Conservation (phyloP, 2,329 filamentous ascomycete species). For the Exutisphaerella laricina region DNA sequence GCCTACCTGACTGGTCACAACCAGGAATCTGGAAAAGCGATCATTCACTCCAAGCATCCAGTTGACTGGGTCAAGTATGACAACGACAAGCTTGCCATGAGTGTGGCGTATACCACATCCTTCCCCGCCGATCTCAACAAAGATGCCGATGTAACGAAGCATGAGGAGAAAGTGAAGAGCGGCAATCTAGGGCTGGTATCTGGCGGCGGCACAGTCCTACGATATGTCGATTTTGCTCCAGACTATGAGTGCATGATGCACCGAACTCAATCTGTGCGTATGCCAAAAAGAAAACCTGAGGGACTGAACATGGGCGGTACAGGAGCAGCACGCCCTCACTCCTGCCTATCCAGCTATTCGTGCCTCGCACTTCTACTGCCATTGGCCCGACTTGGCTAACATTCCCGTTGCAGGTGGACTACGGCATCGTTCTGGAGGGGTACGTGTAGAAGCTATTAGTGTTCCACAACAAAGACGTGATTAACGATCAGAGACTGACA, state of each 20-base stretch:
- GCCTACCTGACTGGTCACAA: constrained; percentile 34
- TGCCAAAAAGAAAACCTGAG: no score
- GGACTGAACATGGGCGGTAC: no score
- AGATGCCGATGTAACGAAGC: constrained; percentile 45
- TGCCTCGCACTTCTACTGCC: no score
- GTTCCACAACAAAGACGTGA: no score
- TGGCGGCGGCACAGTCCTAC: constrained; percentile 45
- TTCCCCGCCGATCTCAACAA: constrained; percentile 45
- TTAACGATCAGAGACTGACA: no score
- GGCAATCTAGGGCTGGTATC: constrained; percentile 48
- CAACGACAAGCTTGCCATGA: constrained; percentile 45
- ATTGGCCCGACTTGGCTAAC: no score
- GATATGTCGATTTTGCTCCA: constrained; percentile 36
- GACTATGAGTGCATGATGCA: constrained; percentile 35
- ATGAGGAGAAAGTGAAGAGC: constrained; percentile 39
- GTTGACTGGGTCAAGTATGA: constrained; percentile 33
- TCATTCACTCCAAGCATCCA: constrained; percentile 30
- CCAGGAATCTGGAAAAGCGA: constrained; percentile 29
- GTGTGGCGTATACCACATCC: constrained; percentile 48
- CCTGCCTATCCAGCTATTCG: no score
- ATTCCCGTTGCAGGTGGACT: no score
- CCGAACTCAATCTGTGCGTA: constrained; percentile 32
- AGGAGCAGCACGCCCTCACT: no score
- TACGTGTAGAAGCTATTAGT: no score
- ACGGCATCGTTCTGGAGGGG: constrained; percentile 36